A percentile compares a stretch with the other conserved stretches of the same genome.
These are phyloP conservation scores for Boletus reticulatus DNA, from an alignment of 768 basidiomycete genomes.

Conservation along the genomic window DNA sequence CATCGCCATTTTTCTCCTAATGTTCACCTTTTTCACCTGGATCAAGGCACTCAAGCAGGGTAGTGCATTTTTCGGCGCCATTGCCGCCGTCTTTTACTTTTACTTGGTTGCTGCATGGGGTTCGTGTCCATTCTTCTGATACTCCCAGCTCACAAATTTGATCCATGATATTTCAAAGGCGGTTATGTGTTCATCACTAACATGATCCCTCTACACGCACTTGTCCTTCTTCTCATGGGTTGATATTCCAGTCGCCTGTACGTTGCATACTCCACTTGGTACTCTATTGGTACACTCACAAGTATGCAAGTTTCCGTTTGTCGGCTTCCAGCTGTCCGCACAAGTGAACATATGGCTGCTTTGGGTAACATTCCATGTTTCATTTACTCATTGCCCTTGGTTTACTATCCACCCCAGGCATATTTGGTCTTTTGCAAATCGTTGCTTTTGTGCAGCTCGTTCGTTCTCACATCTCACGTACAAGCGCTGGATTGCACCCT, in stretches of 20 bases:
- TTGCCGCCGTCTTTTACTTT: conserved; percentile 96
- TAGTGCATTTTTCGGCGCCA: conserved; percentile 85
- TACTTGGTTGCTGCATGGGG: conserved; percentile 99
- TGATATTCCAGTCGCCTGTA: conserved; percentile 91
- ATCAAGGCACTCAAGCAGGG: conserved; percentile 94
- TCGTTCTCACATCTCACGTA: conserved; percentile 89
- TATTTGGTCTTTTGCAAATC: conserved; percentile 95
- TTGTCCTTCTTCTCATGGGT: conserved; percentile 96
- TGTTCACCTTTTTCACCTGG: conserved; percentile 98
- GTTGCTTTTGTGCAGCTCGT: conserved; percentile 91
- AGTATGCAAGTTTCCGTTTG: conserved; percentile 99
- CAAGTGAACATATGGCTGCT: conserved; percentile 98
- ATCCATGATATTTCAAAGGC: conserved; percentile 43
- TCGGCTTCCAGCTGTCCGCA: conserved; percentile 96
- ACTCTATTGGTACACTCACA: conserved; percentile 92
- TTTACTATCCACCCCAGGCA: conserved; percentile 49
- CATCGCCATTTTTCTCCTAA: conserved; percentile 98
- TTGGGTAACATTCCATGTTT: conserved; percentile 54
- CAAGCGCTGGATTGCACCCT: conserved; percentile 94
- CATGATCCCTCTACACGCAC: conserved; percentile 97
- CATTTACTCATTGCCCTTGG: not conserved
- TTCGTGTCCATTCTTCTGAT: conserved; percentile 31
- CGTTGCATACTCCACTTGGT: conserved; percentile 96
- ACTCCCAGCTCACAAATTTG: not conserved
- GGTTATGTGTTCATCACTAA: conserved; percentile 99